Evolutionary conservation across 257 asterid genomes (phyloP).

Genomic region (Misopates orontium): DNA sequence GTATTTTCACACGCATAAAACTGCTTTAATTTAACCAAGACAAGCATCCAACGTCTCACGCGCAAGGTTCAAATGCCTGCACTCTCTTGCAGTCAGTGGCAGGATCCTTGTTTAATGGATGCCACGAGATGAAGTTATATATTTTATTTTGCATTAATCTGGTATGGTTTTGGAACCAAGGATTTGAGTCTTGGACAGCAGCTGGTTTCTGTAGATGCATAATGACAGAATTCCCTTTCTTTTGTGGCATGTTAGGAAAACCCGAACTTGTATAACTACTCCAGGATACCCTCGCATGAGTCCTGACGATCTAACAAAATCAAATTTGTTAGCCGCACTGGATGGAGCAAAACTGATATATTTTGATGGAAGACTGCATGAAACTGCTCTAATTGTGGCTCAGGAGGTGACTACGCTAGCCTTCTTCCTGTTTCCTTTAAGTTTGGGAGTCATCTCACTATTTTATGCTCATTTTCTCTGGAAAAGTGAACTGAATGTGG

Average conservation of each 20-base stretch:
- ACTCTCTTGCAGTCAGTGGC: too few species aligned
- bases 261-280: conserved; percentile 94
- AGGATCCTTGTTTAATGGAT: not conserved
- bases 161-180: conserved; percentile 13
- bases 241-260: conserved; percentile 62
- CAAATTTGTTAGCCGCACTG: conserved; percentile 60
- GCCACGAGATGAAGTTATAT: too few species aligned
- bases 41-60: too few species aligned
- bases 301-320: conserved; percentile 73
- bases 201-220: not conserved
- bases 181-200: not conserved
- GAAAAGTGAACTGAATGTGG: conserved; percentile 37
- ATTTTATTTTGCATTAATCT: too few species aligned
- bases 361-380: conserved; percentile 80
- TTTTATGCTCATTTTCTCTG: conserved; percentile 19
- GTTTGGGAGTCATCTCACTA: not conserved
- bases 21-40: not conserved
- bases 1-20: not conserved
- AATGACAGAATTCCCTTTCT: conserved; percentile 3
- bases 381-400: conserved; percentile 79
- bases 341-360: conserved; percentile 72
- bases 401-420: conserved; percentile 63
- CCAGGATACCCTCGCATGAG: conserved; percentile 94
- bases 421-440: conserved; percentile 16
- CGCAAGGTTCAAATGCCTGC: too few species aligned